Evolutionary conservation across 768 basidiomycete genomes (phyloP).

Genomic region (Rhizopogon rudus): DNA sequence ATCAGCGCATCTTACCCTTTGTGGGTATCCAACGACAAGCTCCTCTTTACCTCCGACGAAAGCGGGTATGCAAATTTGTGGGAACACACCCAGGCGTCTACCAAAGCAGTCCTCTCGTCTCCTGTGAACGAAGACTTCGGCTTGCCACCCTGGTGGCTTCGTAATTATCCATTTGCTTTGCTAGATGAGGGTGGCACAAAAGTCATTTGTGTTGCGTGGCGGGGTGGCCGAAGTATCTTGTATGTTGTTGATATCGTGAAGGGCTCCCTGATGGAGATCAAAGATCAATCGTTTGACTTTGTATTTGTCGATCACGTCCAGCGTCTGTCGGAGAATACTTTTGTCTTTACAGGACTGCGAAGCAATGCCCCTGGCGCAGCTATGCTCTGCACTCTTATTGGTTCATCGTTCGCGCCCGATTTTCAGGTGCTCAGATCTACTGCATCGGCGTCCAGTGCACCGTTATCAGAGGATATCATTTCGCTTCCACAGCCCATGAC

Average conservation of each 20-base stretch:
- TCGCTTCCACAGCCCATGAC: slow-evolving; percentile 7
- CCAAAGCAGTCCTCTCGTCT: slow-evolving; percentile 22
- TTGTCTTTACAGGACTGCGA: not conserved
- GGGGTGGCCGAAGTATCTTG: slow-evolving; percentile 25
- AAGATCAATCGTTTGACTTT: not conserved
- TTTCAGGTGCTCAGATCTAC: slow-evolving; percentile 7
- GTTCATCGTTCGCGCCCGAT: not conserved
- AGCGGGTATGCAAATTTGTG: slow-evolving; percentile 53
- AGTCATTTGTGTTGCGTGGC: slow-evolving; percentile 27
- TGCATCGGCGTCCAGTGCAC: not conserved
- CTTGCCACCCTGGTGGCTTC: slow-evolving; percentile 13
- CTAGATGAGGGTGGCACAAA: slow-evolving; percentile 16
- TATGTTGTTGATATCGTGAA: slow-evolving; percentile 23
- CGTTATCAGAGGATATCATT: slow-evolving; percentile 15
- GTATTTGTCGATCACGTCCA: not conserved
- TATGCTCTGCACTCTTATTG: slow-evolving; percentile 2
- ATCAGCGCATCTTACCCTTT: slow-evolving; percentile 33
- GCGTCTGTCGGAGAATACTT: not conserved
- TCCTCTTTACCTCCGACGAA: slow-evolving; percentile 56
- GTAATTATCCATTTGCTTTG: slow-evolving; percentile 14
- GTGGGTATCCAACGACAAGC: slow-evolving; percentile 39
- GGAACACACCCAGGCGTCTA: slow-evolving; percentile 12
- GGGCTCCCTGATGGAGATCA: slow-evolving; percentile 2
- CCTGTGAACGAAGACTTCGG: slow-evolving; percentile 25
- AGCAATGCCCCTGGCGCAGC: slow-evolving; percentile 2